Percentiles rank a stretch among this genome's conserved stretches.
phyloP scores from a whole-genome alignment of 108 stramenopile genomes.

The Epithemia pelagica region DNA sequence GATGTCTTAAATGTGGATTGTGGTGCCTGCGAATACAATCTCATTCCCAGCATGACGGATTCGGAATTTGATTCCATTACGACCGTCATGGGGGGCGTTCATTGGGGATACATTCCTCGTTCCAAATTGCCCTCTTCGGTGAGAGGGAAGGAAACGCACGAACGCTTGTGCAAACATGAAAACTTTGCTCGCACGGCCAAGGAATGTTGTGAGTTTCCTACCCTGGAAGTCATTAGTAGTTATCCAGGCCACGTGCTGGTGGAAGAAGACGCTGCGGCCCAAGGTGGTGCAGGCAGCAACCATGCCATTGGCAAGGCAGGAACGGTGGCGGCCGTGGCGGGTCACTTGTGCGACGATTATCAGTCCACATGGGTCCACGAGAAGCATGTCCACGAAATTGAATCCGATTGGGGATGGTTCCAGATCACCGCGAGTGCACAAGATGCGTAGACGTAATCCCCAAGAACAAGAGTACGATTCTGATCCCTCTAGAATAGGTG shows the following conservation, averaged over 20 bases:
- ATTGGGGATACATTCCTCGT: constrained; percentile 72
- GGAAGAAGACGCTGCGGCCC: constrained; percentile 14
- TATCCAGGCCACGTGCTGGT: constrained; percentile 20
- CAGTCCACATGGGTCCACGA: constrained; percentile 54
- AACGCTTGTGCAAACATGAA: constrained; percentile 69
- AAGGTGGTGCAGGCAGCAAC: not conserved
- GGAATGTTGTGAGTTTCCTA: constrained; percentile 69
- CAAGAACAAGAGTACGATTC: too few relatives aligned
- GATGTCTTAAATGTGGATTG: constrained; percentile 74
- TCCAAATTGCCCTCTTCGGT: constrained; percentile 54
- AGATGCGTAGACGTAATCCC: too few relatives aligned
- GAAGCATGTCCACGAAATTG: constrained; percentile 36
- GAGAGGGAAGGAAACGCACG: constrained; percentile 48
- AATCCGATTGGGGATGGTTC: constrained; percentile 73
- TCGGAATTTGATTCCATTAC: constrained; percentile 59
- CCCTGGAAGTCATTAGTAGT: constrained; percentile 41
- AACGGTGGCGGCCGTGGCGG: constrained; percentile 59
- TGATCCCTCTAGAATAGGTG: too few relatives aligned
- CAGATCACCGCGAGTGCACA: constrained; percentile 40
- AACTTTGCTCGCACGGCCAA: constrained; percentile 62
- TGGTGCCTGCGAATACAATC: constrained; percentile 75
- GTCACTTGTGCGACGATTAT: constrained; percentile 52
- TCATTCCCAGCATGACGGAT: constrained; percentile 60
- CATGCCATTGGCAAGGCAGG: constrained; percentile 8
- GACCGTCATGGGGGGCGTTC: constrained; percentile 53